A percentile compares a stretch with the other conserved stretches of the same genome.
These are phyloP conservation scores for Paraphaeosphaeria sporulosa DNA, from an alignment of 2,329 filamentous ascomycete genomes.

Conservation along the genomic window DNA sequence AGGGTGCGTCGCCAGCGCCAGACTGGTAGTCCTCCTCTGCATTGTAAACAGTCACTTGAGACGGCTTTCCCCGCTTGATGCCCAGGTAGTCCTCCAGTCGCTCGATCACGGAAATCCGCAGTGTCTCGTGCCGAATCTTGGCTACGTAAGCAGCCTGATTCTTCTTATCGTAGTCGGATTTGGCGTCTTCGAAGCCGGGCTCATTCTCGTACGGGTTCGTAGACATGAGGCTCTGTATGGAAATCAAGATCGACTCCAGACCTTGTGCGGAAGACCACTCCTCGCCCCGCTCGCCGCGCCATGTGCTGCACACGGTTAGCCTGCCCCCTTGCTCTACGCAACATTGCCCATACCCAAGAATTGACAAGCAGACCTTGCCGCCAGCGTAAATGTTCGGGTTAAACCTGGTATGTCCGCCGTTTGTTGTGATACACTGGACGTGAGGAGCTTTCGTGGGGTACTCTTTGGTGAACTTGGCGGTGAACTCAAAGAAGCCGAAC, in stretches of 20 bases:
- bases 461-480: conserved; percentile 79
- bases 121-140: conserved; percentile 92
- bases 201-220: conserved; percentile 95
- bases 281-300: conserved; percentile 88
- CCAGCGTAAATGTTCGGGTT: conserved; percentile 95
- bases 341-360: conserved; percentile 71
- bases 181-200: conserved; percentile 85
- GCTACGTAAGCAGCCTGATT: conserved; percentile 77
- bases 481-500: conserved; percentile 96
- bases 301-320: conserved; percentile 69
- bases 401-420: conserved; percentile 86
- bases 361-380: conserved; percentile 94
- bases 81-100: conserved; percentile 81
- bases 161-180: conserved; percentile 72
- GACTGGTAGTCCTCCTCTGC: conserved; percentile 59
- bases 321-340: conserved; percentile 2
- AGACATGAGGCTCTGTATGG: conserved; percentile 96
- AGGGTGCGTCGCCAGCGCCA: conserved; percentile 64
- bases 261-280: conserved; percentile 98
- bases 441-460: conserved; percentile 75
- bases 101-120: conserved; percentile 86
- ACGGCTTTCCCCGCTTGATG: conserved; percentile 58
- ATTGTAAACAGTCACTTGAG: conserved; percentile 55
- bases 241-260: conserved; percentile 90
- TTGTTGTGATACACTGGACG: conserved; percentile 80